Evolutionary conservation across 2,329 filamentous ascomycete species (phyloP).

Genomic region (Fusarium devonianum): DNA sequence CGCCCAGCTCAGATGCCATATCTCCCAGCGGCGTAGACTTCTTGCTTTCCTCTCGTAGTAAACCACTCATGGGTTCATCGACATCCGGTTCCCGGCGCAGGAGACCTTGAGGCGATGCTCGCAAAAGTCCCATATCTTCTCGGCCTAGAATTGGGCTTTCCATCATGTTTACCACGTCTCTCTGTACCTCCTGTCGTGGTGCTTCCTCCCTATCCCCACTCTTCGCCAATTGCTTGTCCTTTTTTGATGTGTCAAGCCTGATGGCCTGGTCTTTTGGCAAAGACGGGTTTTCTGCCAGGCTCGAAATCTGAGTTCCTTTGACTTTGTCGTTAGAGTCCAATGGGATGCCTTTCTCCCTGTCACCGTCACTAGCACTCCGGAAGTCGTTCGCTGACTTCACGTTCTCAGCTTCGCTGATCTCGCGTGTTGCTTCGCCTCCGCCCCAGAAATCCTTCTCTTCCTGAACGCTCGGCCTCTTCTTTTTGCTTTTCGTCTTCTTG

Average conservation of each 20-base stretch:
- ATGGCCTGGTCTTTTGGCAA: conserved; percentile 1
- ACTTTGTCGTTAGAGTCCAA: conserved; percentile 10
- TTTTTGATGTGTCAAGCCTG: conserved; percentile 2
- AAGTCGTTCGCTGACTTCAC: conserved; percentile 35
- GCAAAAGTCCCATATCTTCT: conserved; percentile 31
- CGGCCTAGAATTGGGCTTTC: conserved; percentile 52
- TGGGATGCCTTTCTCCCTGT: conserved; percentile 16
- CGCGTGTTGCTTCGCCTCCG: conserved; percentile 6
- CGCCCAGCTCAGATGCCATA: conserved; percentile 43
- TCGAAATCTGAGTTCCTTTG: conserved; percentile 5
- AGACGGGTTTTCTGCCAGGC: background rate
- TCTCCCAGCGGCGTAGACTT: conserved; percentile 33
- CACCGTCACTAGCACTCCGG: conserved; percentile 37
- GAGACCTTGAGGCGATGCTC: conserved; percentile 37
- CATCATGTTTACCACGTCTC: conserved; percentile 40
- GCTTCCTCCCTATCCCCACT: conserved; percentile 34
- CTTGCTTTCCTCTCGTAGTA: conserved; percentile 44
- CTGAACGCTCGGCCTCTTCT: background rate
- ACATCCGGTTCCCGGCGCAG: conserved; percentile 44
- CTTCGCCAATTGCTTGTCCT: conserved; percentile 10
- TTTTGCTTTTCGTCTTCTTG: conserved; percentile 47
- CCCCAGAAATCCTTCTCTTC: background rate
- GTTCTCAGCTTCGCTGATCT: background rate
- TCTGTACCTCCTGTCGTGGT: conserved; percentile 30
- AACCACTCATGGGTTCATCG: conserved; percentile 41